Percentiles rank a stretch among this genome's conserved stretches.
phyloP scores from a whole-genome alignment of 441 rosid genomes.

The Populus hybrid region DNA sequence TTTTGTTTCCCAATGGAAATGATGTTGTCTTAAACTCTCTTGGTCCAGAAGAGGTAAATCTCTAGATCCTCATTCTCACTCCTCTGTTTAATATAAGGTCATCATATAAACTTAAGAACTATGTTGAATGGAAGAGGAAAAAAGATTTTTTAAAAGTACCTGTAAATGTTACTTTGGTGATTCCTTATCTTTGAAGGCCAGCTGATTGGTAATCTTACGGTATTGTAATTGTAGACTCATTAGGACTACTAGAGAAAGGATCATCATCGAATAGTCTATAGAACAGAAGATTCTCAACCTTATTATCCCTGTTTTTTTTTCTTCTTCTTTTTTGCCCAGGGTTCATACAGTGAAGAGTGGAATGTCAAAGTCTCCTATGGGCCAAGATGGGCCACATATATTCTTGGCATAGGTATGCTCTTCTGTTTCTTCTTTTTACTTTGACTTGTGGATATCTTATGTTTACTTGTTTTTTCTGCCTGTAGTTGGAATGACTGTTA shows the following conservation, averaged over 20 bases:
- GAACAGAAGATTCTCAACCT: neutral
- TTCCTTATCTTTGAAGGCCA: neutral
- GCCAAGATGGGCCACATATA: slow-evolving; percentile 91
- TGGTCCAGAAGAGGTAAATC: slow-evolving; percentile 53
- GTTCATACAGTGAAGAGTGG: slow-evolving; percentile 50
- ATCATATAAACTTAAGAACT: neutral
- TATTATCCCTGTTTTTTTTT: slow-evolving; percentile 18
- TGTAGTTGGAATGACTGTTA: slow-evolving; percentile 68
- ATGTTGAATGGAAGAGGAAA: neutral
- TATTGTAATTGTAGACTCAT: neutral
- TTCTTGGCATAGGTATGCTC: slow-evolving; percentile 73
- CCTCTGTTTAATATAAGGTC: neutral
- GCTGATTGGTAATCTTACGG: neutral
- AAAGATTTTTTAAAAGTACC: slow-evolving; percentile 1
- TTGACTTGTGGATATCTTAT: slow-evolving; percentile 4
- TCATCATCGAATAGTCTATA: neutral
- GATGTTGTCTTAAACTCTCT: slow-evolving; percentile 72
- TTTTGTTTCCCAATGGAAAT: slow-evolving; percentile 67
- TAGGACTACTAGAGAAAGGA: neutral
- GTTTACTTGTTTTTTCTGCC: slow-evolving; percentile 10
- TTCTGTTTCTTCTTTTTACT: slow-evolving; percentile 8
- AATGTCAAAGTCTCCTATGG: slow-evolving; percentile 72
- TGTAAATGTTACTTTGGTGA: slow-evolving; percentile 1
- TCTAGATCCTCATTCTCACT: slow-evolving; percentile 9
- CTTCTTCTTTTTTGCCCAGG: slow-evolving; percentile 33